Evolutionary conservation across 257 asterid species (phyloP), one percentile per base, ranked within the genome.

Genomic region (Ocimum tenuiflorum): DNA sequence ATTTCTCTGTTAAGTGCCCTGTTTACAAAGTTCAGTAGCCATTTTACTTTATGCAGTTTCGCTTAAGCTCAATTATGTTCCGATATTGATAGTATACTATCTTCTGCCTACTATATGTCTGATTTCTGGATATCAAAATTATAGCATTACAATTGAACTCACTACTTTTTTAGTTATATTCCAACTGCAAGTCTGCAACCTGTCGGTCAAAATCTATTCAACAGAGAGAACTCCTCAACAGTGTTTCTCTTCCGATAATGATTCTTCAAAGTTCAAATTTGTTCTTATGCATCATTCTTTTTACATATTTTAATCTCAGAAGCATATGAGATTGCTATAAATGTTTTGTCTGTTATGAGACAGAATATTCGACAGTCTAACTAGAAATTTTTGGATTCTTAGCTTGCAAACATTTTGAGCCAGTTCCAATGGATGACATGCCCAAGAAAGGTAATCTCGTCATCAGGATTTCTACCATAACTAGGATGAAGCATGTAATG

Each of bases 391-490:
- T 47, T 54, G 19, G 17, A 3, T 20, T 8, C 54, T 73, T 85
- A 85, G 88, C 79, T 85, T 60, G 85, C 92, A 0, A 69, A 79
- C 67, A 27, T 81, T 58, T 50, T 85, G 72, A 79, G 87, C 10
- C 81, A 31, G 48, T 85, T 80, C 72, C 82, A 55, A 24, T 85
- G 92, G 92, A 31, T 85, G 77, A 83, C 92, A 22, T 82, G 92
- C 75, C 92, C 92, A 20, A 81, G 92, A 79, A 75, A 77, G 91
- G 88, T 82, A 72, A 36, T 61, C 45, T 60, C 57, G 6, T 43
- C 27, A 22, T 14, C 43, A 65, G 7, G 31, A 49, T 48, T 41
- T 63, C 18, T 8, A 29, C 6, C 24, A 20, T 13, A 27, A 35
- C 35, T 13, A 29, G 18, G 12, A 36, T 6, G 11, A 24, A 19